Conservation (phyloP, 2,329 filamentous ascomycete genomes). For the Basipetospora chlamydospora region DNA sequence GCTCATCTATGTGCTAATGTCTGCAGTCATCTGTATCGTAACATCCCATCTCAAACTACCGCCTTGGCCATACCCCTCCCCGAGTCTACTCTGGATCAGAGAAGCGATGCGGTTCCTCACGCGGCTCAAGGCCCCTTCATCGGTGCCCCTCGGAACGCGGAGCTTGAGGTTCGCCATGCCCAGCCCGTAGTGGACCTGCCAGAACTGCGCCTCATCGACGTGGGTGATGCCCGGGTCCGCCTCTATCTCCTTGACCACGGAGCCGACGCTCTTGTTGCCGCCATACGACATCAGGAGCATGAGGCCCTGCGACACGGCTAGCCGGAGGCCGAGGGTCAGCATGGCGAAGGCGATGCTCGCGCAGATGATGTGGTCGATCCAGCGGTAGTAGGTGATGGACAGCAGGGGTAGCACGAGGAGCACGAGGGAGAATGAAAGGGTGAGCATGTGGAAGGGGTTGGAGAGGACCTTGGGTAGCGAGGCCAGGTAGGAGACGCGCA, state of each 20-base stretch:
- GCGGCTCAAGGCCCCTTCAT: conserved; percentile 57
- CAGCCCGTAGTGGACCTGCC: conserved; percentile 95
- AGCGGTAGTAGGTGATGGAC: conserved; percentile 57
- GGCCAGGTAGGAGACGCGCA: conserved; percentile 72
- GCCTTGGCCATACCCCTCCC: conserved; percentile 72
- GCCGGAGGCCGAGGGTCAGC: conserved; percentile 71
- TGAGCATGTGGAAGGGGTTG: conserved; percentile 91
- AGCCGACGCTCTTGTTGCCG: conserved; percentile 39
- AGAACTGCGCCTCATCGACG: conserved; percentile 87
- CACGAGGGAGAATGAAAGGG: conserved; percentile 69
- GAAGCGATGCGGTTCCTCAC: conserved; percentile 63
- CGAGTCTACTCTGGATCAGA: conserved; percentile 71
- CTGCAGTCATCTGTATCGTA: conserved; percentile 57
- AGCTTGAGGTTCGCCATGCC: conserved; percentile 92
- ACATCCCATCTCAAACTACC: conserved; percentile 83
- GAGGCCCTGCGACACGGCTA: conserved; percentile 73
- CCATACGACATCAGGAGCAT: conserved; percentile 92
- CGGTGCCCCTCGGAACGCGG: conserved; percentile 46
- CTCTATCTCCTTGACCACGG: conserved; percentile 75
- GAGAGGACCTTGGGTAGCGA: conserved; percentile 74
- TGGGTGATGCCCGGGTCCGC: conserved; percentile 59
- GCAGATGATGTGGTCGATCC: conserved; percentile 73
- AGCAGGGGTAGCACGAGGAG: conserved; percentile 72
- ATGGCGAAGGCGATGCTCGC: conserved; percentile 72
- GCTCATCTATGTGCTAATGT: conserved; percentile 9